These are phyloP conservation scores for Phyllostachys edulis DNA, from an alignment of 176 grass and related monocot genomes.

Conservation along the genomic window DNA sequence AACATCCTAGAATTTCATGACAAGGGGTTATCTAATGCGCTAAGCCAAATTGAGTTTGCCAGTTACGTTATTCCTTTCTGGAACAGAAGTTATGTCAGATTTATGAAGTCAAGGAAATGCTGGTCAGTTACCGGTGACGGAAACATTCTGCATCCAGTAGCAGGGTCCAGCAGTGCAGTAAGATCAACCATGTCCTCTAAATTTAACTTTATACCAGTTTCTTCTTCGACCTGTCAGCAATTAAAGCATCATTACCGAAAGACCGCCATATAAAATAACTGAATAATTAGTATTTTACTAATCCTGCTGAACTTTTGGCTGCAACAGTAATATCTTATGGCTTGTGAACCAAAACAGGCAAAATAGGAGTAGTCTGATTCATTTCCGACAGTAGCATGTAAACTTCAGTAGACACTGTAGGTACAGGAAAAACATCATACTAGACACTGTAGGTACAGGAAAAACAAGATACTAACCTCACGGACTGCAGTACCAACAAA, in stretches of 20 bases:
- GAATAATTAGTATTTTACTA: background rate
- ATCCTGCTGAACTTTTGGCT: background rate
- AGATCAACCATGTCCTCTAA: slow-evolving; percentile 82
- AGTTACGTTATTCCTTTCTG: background rate
- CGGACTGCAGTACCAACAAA: slow-evolving; percentile 88
- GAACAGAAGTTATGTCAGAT: background rate
- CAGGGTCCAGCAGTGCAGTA: slow-evolving; percentile 65
- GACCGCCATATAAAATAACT: background rate
- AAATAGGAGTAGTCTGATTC: background rate
- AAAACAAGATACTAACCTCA: slow-evolving; percentile 49
- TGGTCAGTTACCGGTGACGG: slow-evolving; percentile 64
- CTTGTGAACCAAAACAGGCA: background rate
- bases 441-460: background rate
- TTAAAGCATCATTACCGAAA: background rate
- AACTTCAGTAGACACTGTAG: background rate
- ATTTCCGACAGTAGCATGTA: background rate
- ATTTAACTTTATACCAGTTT: slow-evolving; percentile 81
- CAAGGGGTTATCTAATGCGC: background rate
- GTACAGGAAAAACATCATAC: too few relatives aligned
- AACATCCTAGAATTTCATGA: background rate
- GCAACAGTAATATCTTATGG: background rate
- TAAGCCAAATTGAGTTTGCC: background rate
- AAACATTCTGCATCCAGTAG: slow-evolving; percentile 61
- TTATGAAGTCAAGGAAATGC: background rate
- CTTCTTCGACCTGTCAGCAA: slow-evolving; percentile 77